Percentiles rank a stretch among this genome's conserved stretches.
Evolutionary conservation across 2,329 filamentous ascomycete species (phyloP).

Genomic region (Phyllosticta paracitricarpa): DNA sequence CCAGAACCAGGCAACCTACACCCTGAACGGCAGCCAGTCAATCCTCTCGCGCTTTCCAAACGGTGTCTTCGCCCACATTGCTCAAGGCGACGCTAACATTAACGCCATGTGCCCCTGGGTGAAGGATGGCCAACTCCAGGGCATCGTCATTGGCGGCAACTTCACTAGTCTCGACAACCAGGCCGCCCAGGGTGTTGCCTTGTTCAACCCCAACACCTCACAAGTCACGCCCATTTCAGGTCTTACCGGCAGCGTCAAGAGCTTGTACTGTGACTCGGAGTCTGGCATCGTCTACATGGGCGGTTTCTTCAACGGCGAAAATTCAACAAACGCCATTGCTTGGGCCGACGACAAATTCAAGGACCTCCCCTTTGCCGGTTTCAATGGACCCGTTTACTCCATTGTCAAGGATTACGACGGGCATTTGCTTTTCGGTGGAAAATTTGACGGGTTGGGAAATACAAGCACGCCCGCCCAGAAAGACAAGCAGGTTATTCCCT

Average conservation of each 20-base stretch:
- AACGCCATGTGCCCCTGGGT: conserved; percentile 77
- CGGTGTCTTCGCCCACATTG: conserved; percentile 65
- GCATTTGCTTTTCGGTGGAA: conserved; percentile 84
- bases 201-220: conserved; percentile 66
- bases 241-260: conserved; percentile 70
- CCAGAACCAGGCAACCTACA: conserved; percentile 59
- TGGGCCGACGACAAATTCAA: conserved; percentile 64
- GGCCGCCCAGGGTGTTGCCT: conserved; percentile 64
- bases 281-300: conserved; percentile 81
- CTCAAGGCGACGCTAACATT: conserved; percentile 74
- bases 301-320: conserved; percentile 67
- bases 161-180: conserved; percentile 81
- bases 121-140: conserved; percentile 55
- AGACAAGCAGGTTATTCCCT: conserved; percentile 72
- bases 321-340: conserved; percentile 82
- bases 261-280: conserved; percentile 70
- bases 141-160: conserved; percentile 82
- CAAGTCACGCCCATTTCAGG: conserved; percentile 66
- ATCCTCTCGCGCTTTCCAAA: conserved; percentile 77
- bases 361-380: conserved; percentile 80
- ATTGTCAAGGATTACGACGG: conserved; percentile 72
- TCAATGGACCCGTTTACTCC: conserved; percentile 83
- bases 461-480: conserved; percentile 61
- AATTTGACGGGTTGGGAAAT: conserved; percentile 81
- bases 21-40: conserved; percentile 68